A percentile compares a stretch with the other conserved stretches of the same genome.
phyloP scores from a whole-genome alignment of 805 yeast species.

The Dipodascus albidus region DNA sequence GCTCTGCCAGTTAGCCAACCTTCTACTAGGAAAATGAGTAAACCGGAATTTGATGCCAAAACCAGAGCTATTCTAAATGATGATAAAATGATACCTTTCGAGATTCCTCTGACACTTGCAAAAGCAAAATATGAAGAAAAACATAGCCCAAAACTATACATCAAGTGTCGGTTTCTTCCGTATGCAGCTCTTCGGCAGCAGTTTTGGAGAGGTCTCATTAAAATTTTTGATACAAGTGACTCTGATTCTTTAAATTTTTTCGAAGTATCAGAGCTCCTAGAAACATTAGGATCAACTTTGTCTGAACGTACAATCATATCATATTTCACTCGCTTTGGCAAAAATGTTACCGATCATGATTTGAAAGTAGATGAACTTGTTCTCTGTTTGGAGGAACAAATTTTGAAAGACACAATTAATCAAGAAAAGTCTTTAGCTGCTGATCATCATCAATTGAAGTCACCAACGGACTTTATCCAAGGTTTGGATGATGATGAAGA shows the following conservation, averaged over 20 bases:
- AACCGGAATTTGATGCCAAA: neutral
- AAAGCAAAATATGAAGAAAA: constrained; percentile 22
- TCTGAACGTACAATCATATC: constrained; percentile 20
- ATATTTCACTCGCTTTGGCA: constrained; percentile 22
- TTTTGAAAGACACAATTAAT: constrained; percentile 16
- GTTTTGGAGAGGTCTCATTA: constrained; percentile 57
- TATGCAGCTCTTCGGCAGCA: constrained; percentile 52
- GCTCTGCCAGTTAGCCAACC: neutral
- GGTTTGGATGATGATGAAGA: constrained; percentile 8
- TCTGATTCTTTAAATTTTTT: constrained; percentile 37
- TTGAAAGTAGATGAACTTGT: constrained; percentile 45
- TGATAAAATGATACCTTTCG: constrained; percentile 13
- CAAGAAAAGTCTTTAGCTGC: neutral
- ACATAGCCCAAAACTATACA: constrained; percentile 42
- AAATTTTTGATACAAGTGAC: constrained; percentile 38
- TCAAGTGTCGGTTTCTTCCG: constrained; percentile 56
- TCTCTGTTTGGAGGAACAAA: constrained; percentile 36
- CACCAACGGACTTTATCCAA: constrained; percentile 3
- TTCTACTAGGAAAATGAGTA: neutral
- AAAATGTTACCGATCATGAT: constrained; percentile 28
- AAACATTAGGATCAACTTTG: constrained; percentile 45
- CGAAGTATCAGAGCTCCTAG: constrained; percentile 56
- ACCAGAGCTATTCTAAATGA: neutral
- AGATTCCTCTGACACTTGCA: constrained; percentile 28
- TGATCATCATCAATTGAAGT: neutral